Percentiles rank a stretch among this genome's conserved stretches.
Evolutionary conservation across 2,329 filamentous ascomycete genomes (phyloP).

Genomic region (Xylariaceae sp.): DNA sequence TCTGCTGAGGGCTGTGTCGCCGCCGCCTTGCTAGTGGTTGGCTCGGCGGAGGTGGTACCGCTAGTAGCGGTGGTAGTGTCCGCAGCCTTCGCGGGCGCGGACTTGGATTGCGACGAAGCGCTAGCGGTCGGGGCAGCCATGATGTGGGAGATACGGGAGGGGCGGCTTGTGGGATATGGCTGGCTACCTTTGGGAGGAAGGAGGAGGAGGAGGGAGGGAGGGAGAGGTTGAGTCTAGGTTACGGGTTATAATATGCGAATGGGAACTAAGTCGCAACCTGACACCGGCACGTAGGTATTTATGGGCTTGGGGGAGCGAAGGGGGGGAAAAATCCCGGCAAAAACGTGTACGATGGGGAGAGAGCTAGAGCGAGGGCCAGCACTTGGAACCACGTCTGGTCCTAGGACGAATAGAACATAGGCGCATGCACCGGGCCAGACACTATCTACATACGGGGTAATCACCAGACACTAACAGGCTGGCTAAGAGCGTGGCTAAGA

Average conservation of each 20-base stretch:
- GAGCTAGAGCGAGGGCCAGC: not conserved
- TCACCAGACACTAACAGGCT: not conserved
- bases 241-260: not conserved
- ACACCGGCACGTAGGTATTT: not conserved
- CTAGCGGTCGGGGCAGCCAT: conserved; percentile 14
- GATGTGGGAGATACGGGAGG: not conserved
- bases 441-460: not conserved
- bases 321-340: conserved; percentile 5
- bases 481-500: not conserved
- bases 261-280: not conserved
- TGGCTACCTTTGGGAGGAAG: too few relatives aligned
- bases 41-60: conserved; percentile 2
- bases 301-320: not conserved
- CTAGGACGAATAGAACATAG: conserved; percentile 2
- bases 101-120: conserved; percentile 6
- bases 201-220: not conserved
- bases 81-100: conserved; percentile 9
- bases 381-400: not conserved
- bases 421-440: not conserved
- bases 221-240: not conserved
- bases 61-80: conserved; percentile 7
- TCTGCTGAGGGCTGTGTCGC: not conserved
- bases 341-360: not conserved
- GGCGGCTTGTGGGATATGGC: too few relatives aligned
- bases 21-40: not conserved